Evolutionary conservation across 306 rosid species (phyloP), one percentile per base, ranked within the genome.

Genomic region (Herpetospermum pedunculosum): DNA sequence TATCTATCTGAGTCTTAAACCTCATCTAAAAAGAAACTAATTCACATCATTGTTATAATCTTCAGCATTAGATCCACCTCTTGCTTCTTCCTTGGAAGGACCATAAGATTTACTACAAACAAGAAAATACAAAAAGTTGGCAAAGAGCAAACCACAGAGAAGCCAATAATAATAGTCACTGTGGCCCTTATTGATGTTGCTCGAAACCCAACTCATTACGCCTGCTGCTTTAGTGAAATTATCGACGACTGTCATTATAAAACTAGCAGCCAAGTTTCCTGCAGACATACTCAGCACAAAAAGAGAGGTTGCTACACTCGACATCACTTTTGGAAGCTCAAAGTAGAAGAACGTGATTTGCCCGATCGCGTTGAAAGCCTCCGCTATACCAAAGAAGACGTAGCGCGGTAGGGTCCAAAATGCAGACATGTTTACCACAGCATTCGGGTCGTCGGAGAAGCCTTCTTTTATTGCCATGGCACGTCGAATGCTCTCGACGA

Each of bases 151-250:
- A 40, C 38, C 21, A n/a, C 9, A 7, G 25, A 81, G 64, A 40
- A 81, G 55, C 76, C 84, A 73, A 48, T 44, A 81, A 32, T 81
- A 77, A 55, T 81, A 81, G n/a, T 77, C 78, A 54, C 37, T 57
- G 14, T 77, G 84, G 1, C 80, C 92, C 68, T 18, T 74, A 18
- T 87, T 87, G 32, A 87, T 83, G 76, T 87, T 85, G 54, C 77
- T 81, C 3, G 84, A 41, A 30, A 87, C 67, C 89, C 92, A 87
- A 50, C 92, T 83, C 72, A 60, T 85, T 0, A 29, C 72, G 23
- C 83, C 87, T 35, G 83, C 89, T 4, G 48, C 12, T 26, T 75
- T 77, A 13, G 81, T 77, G 29, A 80, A 55, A 54, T 47, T 25
- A 62, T 81, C 72, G 7, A 81, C 75, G 9, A 41, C 28, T 1